Conservation (phyloP, 495 filamentous ascomycete species). For the Hypomontagnella monticulosa region DNA sequence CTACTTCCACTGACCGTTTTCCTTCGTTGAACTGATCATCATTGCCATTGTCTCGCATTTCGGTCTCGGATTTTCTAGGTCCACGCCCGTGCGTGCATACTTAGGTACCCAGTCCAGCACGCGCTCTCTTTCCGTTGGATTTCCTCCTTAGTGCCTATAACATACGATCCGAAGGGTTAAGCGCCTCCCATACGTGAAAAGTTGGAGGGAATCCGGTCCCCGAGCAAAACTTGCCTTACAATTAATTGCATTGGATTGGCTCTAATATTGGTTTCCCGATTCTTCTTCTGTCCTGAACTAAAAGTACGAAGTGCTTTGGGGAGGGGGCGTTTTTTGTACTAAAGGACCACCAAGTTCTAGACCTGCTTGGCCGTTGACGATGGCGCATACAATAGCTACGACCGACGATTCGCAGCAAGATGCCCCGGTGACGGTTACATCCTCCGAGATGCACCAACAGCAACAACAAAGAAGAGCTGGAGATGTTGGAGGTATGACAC, state of each 20-base stretch:
- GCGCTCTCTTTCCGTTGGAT: slow-evolving; percentile 3
- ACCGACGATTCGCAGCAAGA: slow-evolving; percentile 20
- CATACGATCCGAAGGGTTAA: slow-evolving; percentile 8
- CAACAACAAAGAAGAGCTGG: slow-evolving; percentile 10
- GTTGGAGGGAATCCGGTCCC: slow-evolving; percentile 12
- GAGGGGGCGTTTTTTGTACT: slow-evolving; percentile 3
- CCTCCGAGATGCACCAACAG: slow-evolving; percentile 12
- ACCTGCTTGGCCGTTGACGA: slow-evolving; percentile 21
- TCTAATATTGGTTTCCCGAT: slow-evolving; percentile 1
- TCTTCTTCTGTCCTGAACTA: background rate
- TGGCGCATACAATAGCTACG: slow-evolving; percentile 22
- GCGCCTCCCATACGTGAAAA: slow-evolving; percentile 5
- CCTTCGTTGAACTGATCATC: slow-evolving; percentile 24
- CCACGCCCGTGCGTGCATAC: slow-evolving; percentile 32
- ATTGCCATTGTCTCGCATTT: slow-evolving; percentile 24
- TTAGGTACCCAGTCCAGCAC: slow-evolving; percentile 1
- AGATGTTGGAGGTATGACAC: slow-evolving; percentile 23
- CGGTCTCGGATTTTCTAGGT: slow-evolving; percentile 14
- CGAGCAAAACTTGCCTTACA: background rate
- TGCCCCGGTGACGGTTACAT: background rate
- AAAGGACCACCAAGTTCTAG: slow-evolving; percentile 20
- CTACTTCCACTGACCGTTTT: slow-evolving; percentile 7
- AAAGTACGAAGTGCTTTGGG: background rate
- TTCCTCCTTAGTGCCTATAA: background rate
- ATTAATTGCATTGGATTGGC: slow-evolving; percentile 12